Conservation (phyloP, 441 rosid genomes). For the Gossypium schwendimanii region DNA sequence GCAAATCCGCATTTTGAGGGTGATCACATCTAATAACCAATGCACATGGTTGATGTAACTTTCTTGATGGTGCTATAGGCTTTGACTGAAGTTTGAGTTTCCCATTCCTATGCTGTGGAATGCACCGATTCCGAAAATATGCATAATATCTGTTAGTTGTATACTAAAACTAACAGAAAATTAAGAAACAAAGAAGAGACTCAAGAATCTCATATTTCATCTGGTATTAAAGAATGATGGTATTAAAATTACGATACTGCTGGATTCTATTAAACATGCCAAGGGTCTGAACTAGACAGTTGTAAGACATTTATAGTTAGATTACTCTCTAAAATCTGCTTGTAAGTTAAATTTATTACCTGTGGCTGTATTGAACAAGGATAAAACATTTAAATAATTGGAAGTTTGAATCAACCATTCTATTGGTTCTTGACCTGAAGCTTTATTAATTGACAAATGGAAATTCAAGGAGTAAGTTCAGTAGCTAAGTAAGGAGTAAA, state of each 20-base stretch:
- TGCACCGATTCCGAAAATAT: background rate
- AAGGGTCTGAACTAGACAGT: background rate
- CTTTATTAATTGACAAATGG: slow-evolving; percentile 4
- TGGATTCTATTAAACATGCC: background rate
- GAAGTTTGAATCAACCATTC: background rate
- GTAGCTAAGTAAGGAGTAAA: background rate
- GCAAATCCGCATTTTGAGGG: slow-evolving; percentile 87
- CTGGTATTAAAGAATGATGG: background rate
- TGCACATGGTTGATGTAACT: slow-evolving; percentile 23
- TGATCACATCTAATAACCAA: slow-evolving; percentile 39
- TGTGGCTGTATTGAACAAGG: background rate
- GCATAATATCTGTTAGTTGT: background rate
- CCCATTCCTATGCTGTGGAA: slow-evolving; percentile 33
- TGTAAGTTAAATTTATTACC: background rate
- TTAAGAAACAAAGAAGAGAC: background rate
- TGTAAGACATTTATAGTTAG: background rate
- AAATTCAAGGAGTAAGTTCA: background rate
- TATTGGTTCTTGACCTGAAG: background rate
- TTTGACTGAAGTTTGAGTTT: slow-evolving; percentile 31
- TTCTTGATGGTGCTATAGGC: slow-evolving; percentile 26
- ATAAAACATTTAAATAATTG: background rate
- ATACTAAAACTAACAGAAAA: background rate
- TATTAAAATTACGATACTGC: background rate
- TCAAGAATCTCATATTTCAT: background rate
- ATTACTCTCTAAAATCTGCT: background rate